A percentile compares a stretch with the other conserved stretches of the same genome.
Evolutionary conservation across 495 filamentous ascomycete genomes (phyloP).

Genomic region (Penicillium manginii): DNA sequence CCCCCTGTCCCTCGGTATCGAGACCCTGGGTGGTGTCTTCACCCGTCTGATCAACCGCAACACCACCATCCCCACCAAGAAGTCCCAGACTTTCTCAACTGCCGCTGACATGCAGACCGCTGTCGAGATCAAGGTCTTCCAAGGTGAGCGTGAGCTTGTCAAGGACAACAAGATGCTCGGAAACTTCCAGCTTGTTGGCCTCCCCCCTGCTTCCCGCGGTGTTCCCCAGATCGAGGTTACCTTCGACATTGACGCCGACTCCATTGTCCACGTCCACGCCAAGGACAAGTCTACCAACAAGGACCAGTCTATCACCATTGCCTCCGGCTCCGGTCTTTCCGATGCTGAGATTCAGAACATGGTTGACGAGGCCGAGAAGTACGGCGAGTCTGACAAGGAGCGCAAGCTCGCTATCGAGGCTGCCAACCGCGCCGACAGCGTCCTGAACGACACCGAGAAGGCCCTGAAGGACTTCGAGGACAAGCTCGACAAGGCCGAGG

Average conservation of each 20-base stretch:
- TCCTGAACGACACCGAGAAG: constrained; percentile 97
- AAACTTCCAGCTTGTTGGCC: constrained; percentile 99
- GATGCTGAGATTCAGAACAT: constrained; percentile 93
- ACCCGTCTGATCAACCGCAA: constrained; percentile 99
- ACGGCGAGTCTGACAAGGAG: constrained; percentile 93
- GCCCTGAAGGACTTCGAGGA: constrained; percentile 95
- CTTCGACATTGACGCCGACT: constrained; percentile 99
- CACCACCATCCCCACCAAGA: constrained; percentile 99
- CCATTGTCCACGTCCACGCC: constrained; percentile 97
- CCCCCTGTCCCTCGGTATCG: constrained; percentile 97
- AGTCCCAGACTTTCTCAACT: constrained; percentile 98
- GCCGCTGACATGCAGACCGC: constrained; percentile 99
- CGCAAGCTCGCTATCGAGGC: constrained; percentile 93
- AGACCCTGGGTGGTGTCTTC: constrained; percentile 99
- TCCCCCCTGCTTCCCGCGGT: constrained; percentile 96
- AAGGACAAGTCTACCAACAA: constrained; percentile 99
- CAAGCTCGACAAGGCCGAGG: constrained; percentile 95
- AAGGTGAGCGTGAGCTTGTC: constrained; percentile 99
- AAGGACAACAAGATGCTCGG: constrained; percentile 98
- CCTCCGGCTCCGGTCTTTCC: constrained; percentile 96
- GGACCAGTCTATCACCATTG: constrained; percentile 99
- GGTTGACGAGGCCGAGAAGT: constrained; percentile 97
- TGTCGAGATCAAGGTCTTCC: constrained; percentile 99
- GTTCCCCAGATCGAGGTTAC: constrained; percentile 98
- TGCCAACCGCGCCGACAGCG: constrained; percentile 95